Evolutionary conservation across 108 stramenopile species (phyloP), one percentile per base, ranked within the genome.

Genomic region (Parietichytrium sp.): DNA sequence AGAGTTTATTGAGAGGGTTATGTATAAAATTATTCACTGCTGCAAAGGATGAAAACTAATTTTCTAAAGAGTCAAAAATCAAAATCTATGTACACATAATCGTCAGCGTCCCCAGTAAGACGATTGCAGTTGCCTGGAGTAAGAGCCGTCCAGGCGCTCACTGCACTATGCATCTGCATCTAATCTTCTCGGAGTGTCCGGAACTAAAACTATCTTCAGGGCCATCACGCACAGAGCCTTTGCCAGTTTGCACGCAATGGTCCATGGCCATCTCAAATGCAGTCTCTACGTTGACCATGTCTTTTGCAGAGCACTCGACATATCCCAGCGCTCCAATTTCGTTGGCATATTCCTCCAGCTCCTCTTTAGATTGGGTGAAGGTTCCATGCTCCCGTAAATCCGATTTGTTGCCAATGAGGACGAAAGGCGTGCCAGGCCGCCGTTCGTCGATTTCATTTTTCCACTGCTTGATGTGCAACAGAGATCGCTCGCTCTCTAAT

Each of bases 401-500:
- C 4, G 83, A 48, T 49, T 90, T 90, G 23, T 87, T 89, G 45
- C 90, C 90, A 7, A 90, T 89, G 26, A 90, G 79, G 27, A 90
- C 88, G 78, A 89, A 90, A 3, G 90, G 90, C 36, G 82, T 85
- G 47, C 87, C 89, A 26, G 88, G 87, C 4, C 86, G 86, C 52
- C 88, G 87, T 29, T 85, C 61, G 16, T 47, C 29, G 18, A 89
- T 83, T 77, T 89, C 89, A 0, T 85, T 87, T 52, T 38, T 84
- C 90, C 90, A 91, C 86, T 91, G 90, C 47, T 84, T 86, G 13
- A 90, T 83, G 51, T 91, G 89, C 20, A 88, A 85, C 31, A 90
- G 89, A 47, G 85, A 86, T 20, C 61, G 61, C 27, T 84, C 81
- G 25, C 54, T 51, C 6, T 79, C 83, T 42, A 91, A 82, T 48